Evolutionary conservation across 805 yeast genomes (phyloP), one percentile per base, ranked within the genome.

Genomic region (Helenozyma rhizophorensis): DNA sequence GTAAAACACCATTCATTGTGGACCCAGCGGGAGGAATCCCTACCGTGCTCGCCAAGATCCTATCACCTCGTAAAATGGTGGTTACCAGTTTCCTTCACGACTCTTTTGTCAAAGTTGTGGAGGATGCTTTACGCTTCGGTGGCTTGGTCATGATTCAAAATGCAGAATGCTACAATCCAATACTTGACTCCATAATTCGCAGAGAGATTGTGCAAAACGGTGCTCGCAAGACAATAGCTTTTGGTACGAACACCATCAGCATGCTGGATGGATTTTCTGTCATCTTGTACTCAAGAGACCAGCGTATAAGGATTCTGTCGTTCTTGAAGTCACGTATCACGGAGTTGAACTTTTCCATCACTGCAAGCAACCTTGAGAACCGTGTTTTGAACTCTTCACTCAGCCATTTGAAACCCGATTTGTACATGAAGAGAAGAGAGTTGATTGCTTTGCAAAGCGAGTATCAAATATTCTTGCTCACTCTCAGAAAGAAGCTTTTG

Each of bases 81-180:
- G 51, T 78, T 0, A 75, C 95, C 0, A 83, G 94, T 47, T 85
- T 90, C 49, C 55, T 82, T 27, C 87, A 83, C 46, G 72, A 68
- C 4, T 74, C 81, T 0, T 84, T 80, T 51, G 52, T 72, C 3
- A 80, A 78, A 42, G 82, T 76, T 26, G 50, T 90, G 11, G 95
- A 88, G 51, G 83, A 86, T 47, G 81, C 95, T 0, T 52, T 89
- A 17, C 65, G 93, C 42, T 89, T 89, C 65, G 97, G 97, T 4
- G 87, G 85, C 2, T 47, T 74, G 1, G 61, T 90, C 6, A 50
- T 89, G 10, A 68, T 90, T 12, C 76, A 76, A 43, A 90, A 90
- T 58, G 88, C 89, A 3, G 97, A 90, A 49, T 61, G 70, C 43
- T 79, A 74, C 49, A 90, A 90, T 51, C 95, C 96, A 0, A 58